Percentiles rank a stretch among this genome's conserved stretches.
These are phyloP conservation scores for Plasmodium billcollinsi DNA, from an alignment of 169 alveolate species.

Conservation along the genomic window DNA sequence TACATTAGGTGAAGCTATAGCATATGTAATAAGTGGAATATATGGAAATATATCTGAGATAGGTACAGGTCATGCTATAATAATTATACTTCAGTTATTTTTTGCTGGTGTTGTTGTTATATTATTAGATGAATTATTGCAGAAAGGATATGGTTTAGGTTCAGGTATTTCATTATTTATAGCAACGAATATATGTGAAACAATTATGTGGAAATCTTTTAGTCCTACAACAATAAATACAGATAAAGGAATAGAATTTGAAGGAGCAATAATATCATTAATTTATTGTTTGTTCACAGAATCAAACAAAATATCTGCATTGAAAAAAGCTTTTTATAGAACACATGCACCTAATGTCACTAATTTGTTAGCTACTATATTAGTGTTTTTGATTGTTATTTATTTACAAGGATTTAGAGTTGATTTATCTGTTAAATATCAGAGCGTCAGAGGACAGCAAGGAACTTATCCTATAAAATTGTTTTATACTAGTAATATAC, in stretches of 20 bases:
- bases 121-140: conserved; percentile 98
- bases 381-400: conserved; percentile 97
- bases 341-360: conserved; percentile 98
- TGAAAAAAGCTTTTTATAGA: conserved; percentile 96
- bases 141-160: conserved; percentile 99
- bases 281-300: conserved; percentile 97
- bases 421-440: conserved; percentile 96
- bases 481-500: conserved; percentile 99
- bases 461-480: conserved; percentile 99
- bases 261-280: conserved; percentile 99
- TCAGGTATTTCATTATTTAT: conserved; percentile 99
- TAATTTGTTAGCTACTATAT: conserved; percentile 96
- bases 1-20: conserved; percentile 99
- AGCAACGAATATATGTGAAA: conserved; percentile 99
- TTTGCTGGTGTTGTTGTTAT: conserved; percentile 99
- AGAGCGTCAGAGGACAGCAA: conserved; percentile 97
- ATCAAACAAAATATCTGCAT: conserved; percentile 87
- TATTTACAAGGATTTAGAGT: conserved; percentile 99
- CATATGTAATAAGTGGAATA: conserved; percentile 98
- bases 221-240: conserved; percentile 99
- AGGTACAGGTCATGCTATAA: conserved; percentile 97
- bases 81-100: conserved; percentile 96
- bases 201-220: conserved; percentile 99
- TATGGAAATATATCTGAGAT: conserved; percentile 97
- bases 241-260: conserved; percentile 98